Evolutionary conservation across 306 rosid genomes (phyloP).

Genomic region (Dalbergia oliveri): DNA sequence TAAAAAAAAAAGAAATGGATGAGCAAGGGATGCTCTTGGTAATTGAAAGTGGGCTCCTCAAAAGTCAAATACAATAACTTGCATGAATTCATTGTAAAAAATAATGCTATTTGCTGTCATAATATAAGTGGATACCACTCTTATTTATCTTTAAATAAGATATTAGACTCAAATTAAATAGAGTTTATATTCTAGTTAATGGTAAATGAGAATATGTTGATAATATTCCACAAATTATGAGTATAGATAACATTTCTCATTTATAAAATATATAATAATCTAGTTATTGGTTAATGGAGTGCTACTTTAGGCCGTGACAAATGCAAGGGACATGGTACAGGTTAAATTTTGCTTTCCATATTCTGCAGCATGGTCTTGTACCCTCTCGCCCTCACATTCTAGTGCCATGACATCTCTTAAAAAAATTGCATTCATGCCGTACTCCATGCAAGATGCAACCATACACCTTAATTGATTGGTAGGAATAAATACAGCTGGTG

Average conservation of each 20-base stretch:
- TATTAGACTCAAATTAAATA: too few relatives aligned
- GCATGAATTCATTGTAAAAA: background rate
- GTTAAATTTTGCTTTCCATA: slow-evolving; percentile 15
- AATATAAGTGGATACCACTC: too few relatives aligned
- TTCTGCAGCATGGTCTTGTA: background rate
- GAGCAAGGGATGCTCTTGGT: slow-evolving; percentile 5
- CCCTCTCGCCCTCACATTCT: background rate
- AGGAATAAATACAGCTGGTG: slow-evolving; percentile 15
- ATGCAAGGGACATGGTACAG: slow-evolving; percentile 21
- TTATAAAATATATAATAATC: background rate
- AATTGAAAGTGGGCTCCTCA: background rate
- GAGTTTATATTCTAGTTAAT: too few relatives aligned
- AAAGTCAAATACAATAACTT: slow-evolving; percentile 18
- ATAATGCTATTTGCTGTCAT: too few relatives aligned
- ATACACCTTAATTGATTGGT: slow-evolving; percentile 4
- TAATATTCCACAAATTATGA: background rate
- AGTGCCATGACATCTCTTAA: slow-evolving; percentile 6
- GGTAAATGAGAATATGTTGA: too few relatives aligned
- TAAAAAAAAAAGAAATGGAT: background rate
- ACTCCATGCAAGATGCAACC: background rate
- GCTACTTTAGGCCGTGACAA: slow-evolving; percentile 2
- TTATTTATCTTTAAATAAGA: too few relatives aligned
- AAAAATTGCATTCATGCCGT: background rate
- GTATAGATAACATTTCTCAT: too few relatives aligned
- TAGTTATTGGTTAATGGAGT: slow-evolving; percentile 21